Base-by-base conservation (phyloP, 306 rosid genomes). In the Vigna trinervia region DNA sequence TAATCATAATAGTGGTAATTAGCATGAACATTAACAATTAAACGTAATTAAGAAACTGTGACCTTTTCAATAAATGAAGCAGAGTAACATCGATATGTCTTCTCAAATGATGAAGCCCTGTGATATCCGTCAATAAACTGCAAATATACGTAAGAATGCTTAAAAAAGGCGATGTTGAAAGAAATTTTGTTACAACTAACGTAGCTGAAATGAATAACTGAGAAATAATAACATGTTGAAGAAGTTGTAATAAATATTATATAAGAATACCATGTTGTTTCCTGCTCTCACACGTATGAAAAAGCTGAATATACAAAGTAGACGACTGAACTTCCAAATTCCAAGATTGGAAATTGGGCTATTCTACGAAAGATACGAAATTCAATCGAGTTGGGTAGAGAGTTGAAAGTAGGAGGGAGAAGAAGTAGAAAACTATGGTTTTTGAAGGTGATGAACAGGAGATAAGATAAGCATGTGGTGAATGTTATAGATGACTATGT, bases 21-120 rank as follows among this genome's bases (percentile, higher is more conserved):
- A 47, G 26, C 28, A 45, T 0, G 17, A 61, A 61, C 4, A 19
- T n/a, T 47, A 14, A 75, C 62, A 1, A 58, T 43, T 26, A 23
- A 46, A 59, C 14, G 45, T 22, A 36, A 52, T 28, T 46, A 64
- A 60, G 59, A 53, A 73, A 83, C 7, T 50, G 84, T 67, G 58
- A 96, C 99, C 99, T 96, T 96, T 51, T 96, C 99, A 66, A 96
- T 96, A 83, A 96, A 96, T 15, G 99, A 92, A 69, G 98, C 97
- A 22, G 99, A 91, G 88, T 89, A 96, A 67, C 99, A 96, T 80
- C 95, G 89, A 79, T 89, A 96, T 38, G 92, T 90, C 87, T 96
- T 98, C 88, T 96, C 97, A 65, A 96, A 92, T 14, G 99, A 88
- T 11, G 97, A 87, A 11, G 97, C 78, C 60, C 96, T 93, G 4